phyloP scores from a whole-genome alignment of 805 yeast genomes.

The Metschnikowia peoriensis region DNA sequence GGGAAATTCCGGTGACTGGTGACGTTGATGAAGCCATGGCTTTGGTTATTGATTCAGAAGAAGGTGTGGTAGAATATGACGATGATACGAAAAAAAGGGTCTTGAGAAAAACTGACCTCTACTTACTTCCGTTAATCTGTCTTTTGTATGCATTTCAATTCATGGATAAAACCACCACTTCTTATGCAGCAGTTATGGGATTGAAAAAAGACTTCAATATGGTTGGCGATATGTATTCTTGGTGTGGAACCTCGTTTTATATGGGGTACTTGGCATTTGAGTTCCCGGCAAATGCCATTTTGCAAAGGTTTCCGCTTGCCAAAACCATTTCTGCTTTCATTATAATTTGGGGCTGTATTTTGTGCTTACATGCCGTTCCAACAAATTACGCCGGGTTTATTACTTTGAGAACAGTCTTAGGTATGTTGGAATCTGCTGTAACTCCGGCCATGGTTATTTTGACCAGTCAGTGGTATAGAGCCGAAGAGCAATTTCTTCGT shows the following conservation, averaged over 20 bases:
- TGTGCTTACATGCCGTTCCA: constrained; percentile 54
- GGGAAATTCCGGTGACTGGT: constrained; percentile 27
- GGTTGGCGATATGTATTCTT: constrained; percentile 37
- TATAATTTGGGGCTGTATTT: constrained; percentile 61
- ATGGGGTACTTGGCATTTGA: constrained; percentile 63
- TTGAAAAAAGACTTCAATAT: constrained; percentile 49
- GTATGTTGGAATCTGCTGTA: constrained; percentile 51
- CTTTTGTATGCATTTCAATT: constrained; percentile 55
- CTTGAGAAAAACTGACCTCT: constrained; percentile 49
- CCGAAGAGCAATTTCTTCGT: constrained; percentile 35
- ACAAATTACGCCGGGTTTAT: constrained; percentile 43
- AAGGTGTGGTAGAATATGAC: constrained; percentile 17
- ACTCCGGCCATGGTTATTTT: constrained; percentile 57
- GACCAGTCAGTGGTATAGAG: constrained; percentile 58
- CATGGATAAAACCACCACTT: constrained; percentile 56
- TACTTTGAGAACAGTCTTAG: constrained; percentile 49
- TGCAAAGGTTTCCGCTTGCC: constrained; percentile 59
- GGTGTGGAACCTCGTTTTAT: constrained; percentile 57
- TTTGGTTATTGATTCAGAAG: constrained; percentile 34
- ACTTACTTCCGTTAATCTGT: constrained; percentile 50
- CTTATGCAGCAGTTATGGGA: constrained; percentile 67
- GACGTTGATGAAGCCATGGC: constrained; percentile 49
- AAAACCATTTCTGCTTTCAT: constrained; percentile 49
- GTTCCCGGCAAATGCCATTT: constrained; percentile 42
- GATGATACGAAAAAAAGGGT: constrained; percentile 30